Base-by-base conservation (phyloP, 148 eudicot genomes). In the Diospyros lotus region DNA sequence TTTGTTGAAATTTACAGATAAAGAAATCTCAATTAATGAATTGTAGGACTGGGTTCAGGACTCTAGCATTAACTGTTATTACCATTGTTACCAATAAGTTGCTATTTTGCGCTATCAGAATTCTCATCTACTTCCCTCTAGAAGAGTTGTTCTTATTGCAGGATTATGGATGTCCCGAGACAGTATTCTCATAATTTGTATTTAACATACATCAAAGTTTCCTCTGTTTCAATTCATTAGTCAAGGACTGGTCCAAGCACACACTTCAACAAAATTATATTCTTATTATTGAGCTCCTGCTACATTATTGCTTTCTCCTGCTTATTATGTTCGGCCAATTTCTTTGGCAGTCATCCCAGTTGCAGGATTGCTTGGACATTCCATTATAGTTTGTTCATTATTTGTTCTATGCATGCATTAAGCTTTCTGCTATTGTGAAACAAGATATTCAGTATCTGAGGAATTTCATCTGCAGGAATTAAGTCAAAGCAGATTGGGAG, bases 401-500 rank as follows among this genome's bases (percentile, higher is more conserved):
- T 45, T 58, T 58, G 8, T 28, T 10, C 51, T 39, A 28, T 9
- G 43, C 58, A 51, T 68, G 74, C 65, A 45, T 28, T 42, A 59
- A 59, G 40, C 58, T 45, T 38, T 59, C 9, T 11, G 18, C 41
- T 17, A 13, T 73, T 38, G 40, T 48, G 52, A 8, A 48, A 4
- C 52, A 4, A 3, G 52, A 48, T 48, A 28, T 9, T 28, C 28
- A 60, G 9, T 14, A 45, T 60, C 13, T 44, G 38, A 58, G 14
- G 69, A 56, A 15, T 66, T 73, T 58, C 4, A 17, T 64, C 50
- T 68, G 78, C 85, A 86, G 89, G 83, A 79, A 69, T 64, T 86
- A 46, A 81, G 87, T 72, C 81, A 39, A 59, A 72, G 73, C 81
- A 81, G 76, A 77, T 70, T 86, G 81, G 78, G 82, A 66, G 80